Conservation (phyloP, 2,329 filamentous ascomycete species). For the Fusarium sp. region DNA sequence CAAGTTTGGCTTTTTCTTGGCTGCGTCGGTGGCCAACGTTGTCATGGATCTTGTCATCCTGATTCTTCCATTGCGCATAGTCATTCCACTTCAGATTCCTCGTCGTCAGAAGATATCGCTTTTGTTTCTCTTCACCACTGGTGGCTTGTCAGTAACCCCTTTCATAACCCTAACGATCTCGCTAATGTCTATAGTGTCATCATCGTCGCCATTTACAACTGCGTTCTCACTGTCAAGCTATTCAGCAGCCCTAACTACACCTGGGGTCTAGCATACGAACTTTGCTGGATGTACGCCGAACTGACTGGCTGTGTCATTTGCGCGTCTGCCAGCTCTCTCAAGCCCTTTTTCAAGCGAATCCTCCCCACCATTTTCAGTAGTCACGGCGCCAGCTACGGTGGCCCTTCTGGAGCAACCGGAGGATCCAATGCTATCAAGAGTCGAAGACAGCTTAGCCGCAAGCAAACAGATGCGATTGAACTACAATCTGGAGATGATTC, state of each 20-base stretch:
- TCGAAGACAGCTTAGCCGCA: slow-evolving; percentile 32
- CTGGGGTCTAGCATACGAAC: slow-evolving; percentile 38
- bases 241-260: slow-evolving; percentile 37
- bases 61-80: slow-evolving; percentile 25
- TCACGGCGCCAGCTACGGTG: slow-evolving; percentile 3
- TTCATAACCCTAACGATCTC: accelerated
- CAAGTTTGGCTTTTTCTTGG: slow-evolving; percentile 40
- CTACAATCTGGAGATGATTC: slow-evolving; percentile 38
- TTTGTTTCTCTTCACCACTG: slow-evolving; percentile 35
- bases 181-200: slow-evolving; percentile 19
- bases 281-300: slow-evolving; percentile 43
- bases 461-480: slow-evolving; percentile 35
- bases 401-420: slow-evolving; percentile 2
- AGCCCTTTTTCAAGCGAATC: slow-evolving; percentile 35
- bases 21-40: slow-evolving; percentile 38
- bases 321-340: slow-evolving; percentile 37
- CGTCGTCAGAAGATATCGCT: slow-evolving; percentile 33
- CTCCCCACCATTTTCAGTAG: slow-evolving; percentile 29
- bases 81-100: slow-evolving; percentile 31
- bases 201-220: slow-evolving; percentile 40
- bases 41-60: slow-evolving; percentile 38
- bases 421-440: slow-evolving; percentile 20
- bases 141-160: slow-evolving; percentile 26
- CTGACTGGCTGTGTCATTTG: slow-evolving; percentile 40
- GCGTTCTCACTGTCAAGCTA: slow-evolving; percentile 33